A percentile compares a stretch with the other conserved stretches of the same genome.
Evolutionary conservation across 2,329 filamentous ascomycete genomes (phyloP).

Genomic region (Xylariaceae sp.): DNA sequence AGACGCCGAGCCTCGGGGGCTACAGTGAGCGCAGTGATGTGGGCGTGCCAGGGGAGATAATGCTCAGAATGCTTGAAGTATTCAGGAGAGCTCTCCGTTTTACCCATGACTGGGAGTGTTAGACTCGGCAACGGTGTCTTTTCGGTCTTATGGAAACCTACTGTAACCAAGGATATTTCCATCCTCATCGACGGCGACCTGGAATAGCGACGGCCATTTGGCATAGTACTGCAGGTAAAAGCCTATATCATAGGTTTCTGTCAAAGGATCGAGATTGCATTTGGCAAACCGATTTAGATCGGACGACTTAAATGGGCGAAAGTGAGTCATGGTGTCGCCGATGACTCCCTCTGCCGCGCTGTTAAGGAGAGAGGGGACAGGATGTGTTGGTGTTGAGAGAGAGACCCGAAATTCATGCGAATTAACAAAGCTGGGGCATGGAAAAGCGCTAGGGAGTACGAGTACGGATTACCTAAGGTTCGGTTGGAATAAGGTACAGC

Average conservation of each 20-base stretch:
- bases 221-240: slow-evolving; percentile 97
- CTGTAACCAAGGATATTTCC: slow-evolving; percentile 95
- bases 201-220: slow-evolving; percentile 92
- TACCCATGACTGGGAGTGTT: slow-evolving; percentile 74
- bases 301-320: slow-evolving; percentile 75
- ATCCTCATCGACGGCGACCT: slow-evolving; percentile 77
- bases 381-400: not conserved
- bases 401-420: not conserved
- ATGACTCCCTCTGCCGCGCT: not conserved
- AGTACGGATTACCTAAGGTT: too few relatives aligned
- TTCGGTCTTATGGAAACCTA: slow-evolving; percentile 41
- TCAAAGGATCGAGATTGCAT: slow-evolving; percentile 91
- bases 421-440: too few relatives aligned
- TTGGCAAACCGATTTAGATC: slow-evolving; percentile 88
- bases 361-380: not conserved
- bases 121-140: slow-evolving; percentile 22
- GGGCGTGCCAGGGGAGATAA: slow-evolving; percentile 98
- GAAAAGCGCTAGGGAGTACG: not conserved
- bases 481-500: too few relatives aligned
- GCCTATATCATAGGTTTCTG: slow-evolving; percentile 93
- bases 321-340: slow-evolving; percentile 61
- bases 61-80: slow-evolving; percentile 71
- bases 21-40: slow-evolving; percentile 93
- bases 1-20: slow-evolving; percentile 79
- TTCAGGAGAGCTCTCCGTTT: slow-evolving; percentile 81